Evolutionary conservation across 305 asterid genomes (phyloP), one percentile per base, ranked within the genome.

Genomic region (Fraxinus velutina): DNA sequence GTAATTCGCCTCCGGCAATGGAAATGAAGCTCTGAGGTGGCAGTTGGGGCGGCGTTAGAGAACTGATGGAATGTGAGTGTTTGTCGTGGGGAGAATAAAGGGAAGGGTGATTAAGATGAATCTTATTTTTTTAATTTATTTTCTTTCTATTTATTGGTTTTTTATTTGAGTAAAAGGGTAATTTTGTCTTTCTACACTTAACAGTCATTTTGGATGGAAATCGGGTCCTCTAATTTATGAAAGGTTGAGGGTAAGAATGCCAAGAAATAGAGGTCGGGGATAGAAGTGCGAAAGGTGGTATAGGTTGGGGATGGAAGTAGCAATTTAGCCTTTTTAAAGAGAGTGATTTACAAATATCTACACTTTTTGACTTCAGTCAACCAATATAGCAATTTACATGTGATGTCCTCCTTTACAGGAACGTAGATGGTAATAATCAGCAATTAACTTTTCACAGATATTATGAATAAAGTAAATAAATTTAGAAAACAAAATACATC

Each of bases 371-470:
- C 15, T 60, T 22, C 24, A 60, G 71, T 21, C 32, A 60, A 60
- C 71, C 15, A 19, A 60, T 21, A 60, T 6, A 6, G 72, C n/a
- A 64, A 22, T 6, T 21, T 24, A 13, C 34, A 21, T 22, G 15
- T 22, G 33, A 64, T 64, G 34, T 62, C 15, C 32, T 64, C 15
- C 32, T 64, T 64, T 27, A 21, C 29, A 6, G 29, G 29, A 2
- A 64, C 12, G 34, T 24, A 57, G 32, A 24, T 64, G 33, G 34
- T 24, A 27, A 24, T 33, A 60, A 76, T 62, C 10, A 15, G 82
- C 55, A 62, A 15, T 22, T 30, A 44, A 34, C 19, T 64, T 80
- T 78, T 68, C 19, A 79, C 55, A 79, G 62, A 79, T 62, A 34
- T 68, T 64, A 50, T 34, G 50, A n/a, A 52, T 52, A 52, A 17